Percentiles rank a stretch among this genome's conserved stretches.
Evolutionary conservation across 441 rosid species (phyloP).

Genomic region (Brassica hybrid): DNA sequence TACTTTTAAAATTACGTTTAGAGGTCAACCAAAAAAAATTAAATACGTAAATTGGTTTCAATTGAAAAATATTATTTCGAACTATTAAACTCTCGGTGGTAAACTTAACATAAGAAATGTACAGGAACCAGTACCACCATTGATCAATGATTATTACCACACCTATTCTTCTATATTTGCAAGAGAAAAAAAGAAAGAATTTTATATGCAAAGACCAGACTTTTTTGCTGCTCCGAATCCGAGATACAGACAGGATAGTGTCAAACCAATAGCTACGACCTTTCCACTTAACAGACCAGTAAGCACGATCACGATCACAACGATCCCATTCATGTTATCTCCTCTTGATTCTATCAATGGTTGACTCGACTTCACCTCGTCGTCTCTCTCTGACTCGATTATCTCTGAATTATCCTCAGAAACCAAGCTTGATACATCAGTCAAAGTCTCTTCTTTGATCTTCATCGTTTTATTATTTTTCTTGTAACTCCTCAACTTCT

Average conservation of each 20-base stretch:
- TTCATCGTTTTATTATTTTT: no score
- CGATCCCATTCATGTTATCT: constrained; percentile 26
- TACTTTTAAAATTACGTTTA: not conserved
- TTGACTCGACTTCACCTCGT: not conserved
- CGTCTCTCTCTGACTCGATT: not conserved
- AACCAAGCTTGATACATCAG: no score
- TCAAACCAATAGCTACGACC: no score
- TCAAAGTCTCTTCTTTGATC: no score
- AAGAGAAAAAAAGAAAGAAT: not conserved
- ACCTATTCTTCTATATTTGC: constrained; percentile 14
- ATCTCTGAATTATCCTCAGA: not conserved
- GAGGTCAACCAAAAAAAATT: not conserved
- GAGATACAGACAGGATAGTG: no score
- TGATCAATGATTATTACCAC: constrained; percentile 4
- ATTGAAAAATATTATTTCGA: not conserved
- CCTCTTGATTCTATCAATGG: constrained; percentile 13
- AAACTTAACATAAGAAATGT: not conserved
- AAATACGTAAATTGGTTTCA: not conserved
- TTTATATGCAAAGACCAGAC: constrained; percentile 21
- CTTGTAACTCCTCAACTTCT: no score
- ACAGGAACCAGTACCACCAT: not conserved
- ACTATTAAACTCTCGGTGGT: not conserved
- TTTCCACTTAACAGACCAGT: no score
- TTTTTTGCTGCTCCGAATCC: constrained; percentile 22
- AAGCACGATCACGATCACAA: constrained; percentile 50